These are phyloP conservation scores for Hydnomerulius pinastri DNA, from an alignment of 768 basidiomycete genomes.

Conservation along the genomic window DNA sequence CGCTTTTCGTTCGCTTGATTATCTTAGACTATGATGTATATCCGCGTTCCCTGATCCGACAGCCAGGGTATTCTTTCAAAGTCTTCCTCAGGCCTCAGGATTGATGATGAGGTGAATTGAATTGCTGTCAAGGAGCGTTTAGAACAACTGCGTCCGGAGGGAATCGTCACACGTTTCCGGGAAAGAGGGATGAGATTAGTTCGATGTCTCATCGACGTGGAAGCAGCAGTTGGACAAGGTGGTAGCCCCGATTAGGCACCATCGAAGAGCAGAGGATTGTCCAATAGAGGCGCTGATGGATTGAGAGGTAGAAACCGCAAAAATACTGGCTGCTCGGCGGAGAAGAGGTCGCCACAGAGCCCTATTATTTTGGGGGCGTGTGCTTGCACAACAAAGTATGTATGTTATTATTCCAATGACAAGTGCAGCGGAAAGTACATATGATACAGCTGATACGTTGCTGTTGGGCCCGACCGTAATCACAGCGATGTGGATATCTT, in stretches of 20 bases:
- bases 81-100: background rate
- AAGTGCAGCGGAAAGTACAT: background rate
- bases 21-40: background rate
- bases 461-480: background rate
- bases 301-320: background rate
- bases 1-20: background rate
- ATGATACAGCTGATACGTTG: constrained; percentile 7
- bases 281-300: too few species aligned
- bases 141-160: background rate
- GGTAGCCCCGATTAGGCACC: too few species aligned
- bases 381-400: background rate
- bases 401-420: background rate
- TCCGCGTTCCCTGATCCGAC: background rate
- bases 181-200: background rate
- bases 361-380: background rate
- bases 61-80: background rate
- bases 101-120: background rate
- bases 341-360: background rate
- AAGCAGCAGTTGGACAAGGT: too few species aligned
- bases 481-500: constrained; percentile 8
- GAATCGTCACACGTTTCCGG: constrained; percentile 7
- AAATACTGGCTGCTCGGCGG: background rate
- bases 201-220: too few species aligned
- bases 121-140: background rate
- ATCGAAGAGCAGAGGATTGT: too few species aligned